A percentile compares a stretch with the other conserved stretches of the same genome.
Conservation (phyloP, 2,329 filamentous ascomycete genomes). For the Colletotrichum lupini region DNA sequence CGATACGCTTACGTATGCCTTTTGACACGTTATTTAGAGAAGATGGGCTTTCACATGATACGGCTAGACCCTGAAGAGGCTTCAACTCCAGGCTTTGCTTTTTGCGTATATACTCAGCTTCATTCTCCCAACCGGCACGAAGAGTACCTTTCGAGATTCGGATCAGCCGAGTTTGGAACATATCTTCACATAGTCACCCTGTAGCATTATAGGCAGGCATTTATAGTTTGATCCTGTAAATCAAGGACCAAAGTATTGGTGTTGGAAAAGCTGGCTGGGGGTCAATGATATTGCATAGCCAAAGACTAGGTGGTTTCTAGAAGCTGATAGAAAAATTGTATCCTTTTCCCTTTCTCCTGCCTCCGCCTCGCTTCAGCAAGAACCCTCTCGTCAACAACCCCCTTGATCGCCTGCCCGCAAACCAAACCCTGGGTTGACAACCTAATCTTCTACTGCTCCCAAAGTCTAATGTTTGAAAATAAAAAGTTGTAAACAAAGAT, state of each 20-base stretch:
- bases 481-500: background rate
- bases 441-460: background rate
- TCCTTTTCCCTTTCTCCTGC: background rate
- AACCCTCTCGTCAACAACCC: background rate
- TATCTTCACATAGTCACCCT: no score
- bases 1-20: no score
- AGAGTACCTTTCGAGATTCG: no score
- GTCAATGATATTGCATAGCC: background rate
- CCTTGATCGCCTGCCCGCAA: background rate
- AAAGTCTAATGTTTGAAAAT: conserved; percentile 4
- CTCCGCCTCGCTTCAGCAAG: background rate
- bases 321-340: background rate
- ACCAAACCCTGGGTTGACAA: background rate
- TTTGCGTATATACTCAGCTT: no score
- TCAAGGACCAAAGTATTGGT: background rate
- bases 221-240: no score
- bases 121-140: no score
- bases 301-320: background rate
- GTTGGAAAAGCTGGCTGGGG: background rate
- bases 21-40: no score
- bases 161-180: no score
- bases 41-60: no score
- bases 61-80: no score
- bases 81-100: no score
- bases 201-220: no score